phyloP scores from a whole-genome alignment of 2,329 filamentous ascomycete genomes.

The Clonostachys rosea region DNA sequence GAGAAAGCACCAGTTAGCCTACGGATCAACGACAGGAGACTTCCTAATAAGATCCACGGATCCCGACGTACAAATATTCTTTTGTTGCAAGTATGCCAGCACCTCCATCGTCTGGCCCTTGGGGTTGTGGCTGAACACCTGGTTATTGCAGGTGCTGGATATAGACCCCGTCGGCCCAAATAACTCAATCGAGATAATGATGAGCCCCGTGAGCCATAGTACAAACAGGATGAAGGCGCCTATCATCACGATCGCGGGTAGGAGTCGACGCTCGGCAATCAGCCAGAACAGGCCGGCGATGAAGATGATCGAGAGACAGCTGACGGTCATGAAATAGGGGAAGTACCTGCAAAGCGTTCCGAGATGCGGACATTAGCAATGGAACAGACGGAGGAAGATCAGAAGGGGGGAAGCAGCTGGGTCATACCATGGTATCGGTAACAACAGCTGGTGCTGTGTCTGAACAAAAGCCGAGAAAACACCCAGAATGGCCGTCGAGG shows the following conservation, averaged over 20 bases:
- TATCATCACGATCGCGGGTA: slow-evolving; percentile 59
- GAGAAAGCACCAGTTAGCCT: slow-evolving; percentile 8
- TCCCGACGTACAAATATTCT: slow-evolving; percentile 52
- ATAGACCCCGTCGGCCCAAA: slow-evolving; percentile 57
- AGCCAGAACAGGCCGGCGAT: slow-evolving; percentile 61
- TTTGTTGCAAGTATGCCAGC: slow-evolving; percentile 60
- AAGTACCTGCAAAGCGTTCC: slow-evolving; percentile 53
- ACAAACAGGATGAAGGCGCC: slow-evolving; percentile 63
- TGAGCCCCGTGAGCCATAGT: slow-evolving; percentile 62
- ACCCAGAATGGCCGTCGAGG: slow-evolving; percentile 54
- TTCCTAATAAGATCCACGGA: background rate
- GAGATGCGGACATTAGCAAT: background rate
- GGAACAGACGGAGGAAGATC: background rate
- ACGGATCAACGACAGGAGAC: background rate
- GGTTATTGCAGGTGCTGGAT: slow-evolving; percentile 53
- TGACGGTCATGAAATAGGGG: slow-evolving; percentile 58
- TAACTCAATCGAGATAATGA: slow-evolving; percentile 57
- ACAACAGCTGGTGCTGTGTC: slow-evolving; percentile 48
- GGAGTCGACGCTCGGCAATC: slow-evolving; percentile 54
- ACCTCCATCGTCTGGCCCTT: slow-evolving; percentile 48
- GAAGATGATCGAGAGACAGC: slow-evolving; percentile 58
- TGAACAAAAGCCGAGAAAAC: slow-evolving; percentile 57
- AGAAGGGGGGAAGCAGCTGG: slow-evolving; percentile 2
- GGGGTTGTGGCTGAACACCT: slow-evolving; percentile 47
- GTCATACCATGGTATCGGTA: slow-evolving; percentile 55